phyloP scores from a whole-genome alignment of 1,284 basidiomycete genomes.

The Tilletiopsis washingtonensis region DNA sequence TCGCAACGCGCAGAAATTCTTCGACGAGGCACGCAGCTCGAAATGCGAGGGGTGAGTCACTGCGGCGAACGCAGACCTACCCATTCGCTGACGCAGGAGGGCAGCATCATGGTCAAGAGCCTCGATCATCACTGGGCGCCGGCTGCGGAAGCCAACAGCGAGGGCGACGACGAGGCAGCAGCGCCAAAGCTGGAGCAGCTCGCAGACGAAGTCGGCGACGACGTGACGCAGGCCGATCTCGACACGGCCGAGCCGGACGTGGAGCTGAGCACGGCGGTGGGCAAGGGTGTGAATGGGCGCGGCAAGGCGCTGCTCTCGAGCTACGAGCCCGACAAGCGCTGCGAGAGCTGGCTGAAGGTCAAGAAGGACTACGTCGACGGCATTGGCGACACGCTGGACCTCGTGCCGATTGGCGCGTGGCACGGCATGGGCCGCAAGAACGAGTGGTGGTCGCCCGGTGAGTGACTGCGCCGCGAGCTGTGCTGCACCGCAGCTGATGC shows the following conservation, averaged over 20 bases:
- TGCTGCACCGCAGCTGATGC: background rate
- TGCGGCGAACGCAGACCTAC: background rate
- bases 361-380: constrained; percentile 70
- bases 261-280: constrained; percentile 19
- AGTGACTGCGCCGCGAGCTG: background rate
- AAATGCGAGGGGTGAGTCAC: constrained; percentile 63
- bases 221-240: constrained; percentile 9
- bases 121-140: constrained; percentile 45
- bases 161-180: constrained; percentile 22
- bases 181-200: constrained; percentile 20
- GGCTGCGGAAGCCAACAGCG: constrained; percentile 25
- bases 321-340: constrained; percentile 64
- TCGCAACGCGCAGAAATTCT: constrained; percentile 61
- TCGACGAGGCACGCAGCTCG: constrained; percentile 68
- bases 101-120: constrained; percentile 66
- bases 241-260: constrained; percentile 29
- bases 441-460: constrained; percentile 75
- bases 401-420: constrained; percentile 57
- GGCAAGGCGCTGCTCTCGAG: constrained; percentile 73
- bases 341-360: constrained; percentile 51
- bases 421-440: constrained; percentile 87
- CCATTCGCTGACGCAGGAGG: background rate
- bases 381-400: constrained; percentile 52
- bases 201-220: constrained; percentile 28
- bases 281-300: constrained; percentile 35